Evolutionary conservation across 306 rosid species (phyloP).

Genomic region (Sicyos baderoa): DNA sequence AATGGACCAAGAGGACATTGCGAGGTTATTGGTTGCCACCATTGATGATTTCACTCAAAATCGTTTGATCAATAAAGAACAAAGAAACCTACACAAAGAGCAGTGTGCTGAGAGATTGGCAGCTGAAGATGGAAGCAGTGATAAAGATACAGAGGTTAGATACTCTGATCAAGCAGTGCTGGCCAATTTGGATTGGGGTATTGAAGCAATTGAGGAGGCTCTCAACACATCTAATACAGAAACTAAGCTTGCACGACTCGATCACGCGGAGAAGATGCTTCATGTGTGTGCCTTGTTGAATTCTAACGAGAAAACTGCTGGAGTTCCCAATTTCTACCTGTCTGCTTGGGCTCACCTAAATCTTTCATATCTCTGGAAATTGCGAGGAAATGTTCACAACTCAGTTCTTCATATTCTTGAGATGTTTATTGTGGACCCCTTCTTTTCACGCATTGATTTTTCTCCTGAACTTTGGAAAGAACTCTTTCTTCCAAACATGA

Average conservation of each 20-base stretch:
- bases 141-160: constrained; percentile 50
- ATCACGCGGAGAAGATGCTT: constrained; percentile 77
- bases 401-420: constrained; percentile 58
- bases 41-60: constrained; percentile 54
- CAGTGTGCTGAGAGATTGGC: constrained; percentile 91
- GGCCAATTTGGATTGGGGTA: constrained; percentile 92
- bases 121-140: constrained; percentile 68
- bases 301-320: constrained; percentile 71
- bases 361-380: constrained; percentile 67
- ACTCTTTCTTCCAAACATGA: constrained; percentile 77
- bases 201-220: constrained; percentile 92
- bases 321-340: constrained; percentile 84
- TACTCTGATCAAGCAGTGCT: constrained; percentile 89
- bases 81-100: constrained; percentile 61
- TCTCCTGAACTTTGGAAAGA: constrained; percentile 86
- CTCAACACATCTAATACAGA: constrained; percentile 69
- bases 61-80: constrained; percentile 56
- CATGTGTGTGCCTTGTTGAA: constrained; percentile 86
- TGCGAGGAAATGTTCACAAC: constrained; percentile 47
- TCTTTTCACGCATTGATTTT: constrained; percentile 71
- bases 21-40: constrained; percentile 42
- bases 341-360: constrained; percentile 91
- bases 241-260: constrained; percentile 76
- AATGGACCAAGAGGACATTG: constrained; percentile 67
- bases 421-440: constrained; percentile 80